phyloP scores from a whole-genome alignment of 306 rosid species.

The Ziziphus jujuba region DNA sequence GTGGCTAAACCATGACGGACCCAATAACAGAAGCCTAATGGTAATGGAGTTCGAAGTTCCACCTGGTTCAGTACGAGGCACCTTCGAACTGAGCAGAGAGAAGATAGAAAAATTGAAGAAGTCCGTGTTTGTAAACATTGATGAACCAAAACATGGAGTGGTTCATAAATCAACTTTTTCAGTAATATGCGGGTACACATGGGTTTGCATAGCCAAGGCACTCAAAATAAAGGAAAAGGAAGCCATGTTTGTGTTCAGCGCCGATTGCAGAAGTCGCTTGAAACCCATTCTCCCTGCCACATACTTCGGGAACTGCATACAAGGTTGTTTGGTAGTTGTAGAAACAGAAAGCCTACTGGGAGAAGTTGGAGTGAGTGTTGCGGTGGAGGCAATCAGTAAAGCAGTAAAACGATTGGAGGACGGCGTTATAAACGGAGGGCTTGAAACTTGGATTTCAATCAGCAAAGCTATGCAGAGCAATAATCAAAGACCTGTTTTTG shows the following conservation, averaged over 20 bases:
- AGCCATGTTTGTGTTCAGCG: not conserved
- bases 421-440: not conserved
- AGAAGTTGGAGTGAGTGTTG: slow-evolving; percentile 14
- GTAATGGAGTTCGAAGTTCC: slow-evolving; percentile 27
- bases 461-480: not conserved
- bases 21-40: slow-evolving; percentile 42
- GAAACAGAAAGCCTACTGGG: not conserved
- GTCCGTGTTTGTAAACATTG: not conserved
- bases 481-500: not conserved
- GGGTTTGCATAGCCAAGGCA: slow-evolving; percentile 11
- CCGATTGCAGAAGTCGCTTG: not conserved
- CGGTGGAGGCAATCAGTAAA: not conserved
- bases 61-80: slow-evolving; percentile 19
- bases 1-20: slow-evolving; percentile 36
- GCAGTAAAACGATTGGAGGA: not conserved
- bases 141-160: too few relatives aligned
- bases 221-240: not conserved
- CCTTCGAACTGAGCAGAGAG: slow-evolving; percentile 18
- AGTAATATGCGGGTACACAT: slow-evolving; percentile 5
- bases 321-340: not conserved
- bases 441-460: not conserved
- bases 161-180: slow-evolving; percentile 1
- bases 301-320: slow-evolving; percentile 6
- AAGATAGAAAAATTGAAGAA: not conserved
- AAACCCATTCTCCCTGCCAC: not conserved